phyloP scores from a whole-genome alignment of 345 rosid species.

The Salix udensis region DNA sequence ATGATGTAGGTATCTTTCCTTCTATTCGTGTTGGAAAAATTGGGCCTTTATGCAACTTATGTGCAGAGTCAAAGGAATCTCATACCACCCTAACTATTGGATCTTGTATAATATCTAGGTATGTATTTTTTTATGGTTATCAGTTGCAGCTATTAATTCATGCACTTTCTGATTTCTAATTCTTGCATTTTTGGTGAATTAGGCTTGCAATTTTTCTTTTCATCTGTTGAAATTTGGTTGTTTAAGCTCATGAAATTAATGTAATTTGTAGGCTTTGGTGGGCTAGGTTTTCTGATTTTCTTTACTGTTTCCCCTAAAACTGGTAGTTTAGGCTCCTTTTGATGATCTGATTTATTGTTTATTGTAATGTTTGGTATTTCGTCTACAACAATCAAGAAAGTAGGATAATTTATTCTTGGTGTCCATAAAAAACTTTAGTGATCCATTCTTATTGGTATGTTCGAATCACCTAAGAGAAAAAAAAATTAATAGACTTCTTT shows the following conservation, averaged over 20 bases:
- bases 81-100: constrained; percentile 31
- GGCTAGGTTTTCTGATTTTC: background rate
- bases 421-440: background rate
- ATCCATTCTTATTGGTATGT: background rate
- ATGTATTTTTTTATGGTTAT: constrained; percentile 10
- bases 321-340: background rate
- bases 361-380: background rate
- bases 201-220: background rate
- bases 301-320: background rate
- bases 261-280: background rate
- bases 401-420: background rate
- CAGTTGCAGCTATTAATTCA: constrained; percentile 2
- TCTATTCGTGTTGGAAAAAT: constrained; percentile 57
- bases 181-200: background rate
- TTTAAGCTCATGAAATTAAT: background rate
- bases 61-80: constrained; percentile 50
- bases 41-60: constrained; percentile 72
- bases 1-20: constrained; percentile 55
- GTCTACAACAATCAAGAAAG: background rate
- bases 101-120: constrained; percentile 40
- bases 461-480: background rate
- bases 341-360: background rate
- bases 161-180: constrained; percentile 7
- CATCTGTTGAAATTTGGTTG: background rate
- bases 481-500: background rate